phyloP scores from a whole-genome alignment of 2,329 filamentous ascomycete genomes.

The Sphaerulina musiva region DNA sequence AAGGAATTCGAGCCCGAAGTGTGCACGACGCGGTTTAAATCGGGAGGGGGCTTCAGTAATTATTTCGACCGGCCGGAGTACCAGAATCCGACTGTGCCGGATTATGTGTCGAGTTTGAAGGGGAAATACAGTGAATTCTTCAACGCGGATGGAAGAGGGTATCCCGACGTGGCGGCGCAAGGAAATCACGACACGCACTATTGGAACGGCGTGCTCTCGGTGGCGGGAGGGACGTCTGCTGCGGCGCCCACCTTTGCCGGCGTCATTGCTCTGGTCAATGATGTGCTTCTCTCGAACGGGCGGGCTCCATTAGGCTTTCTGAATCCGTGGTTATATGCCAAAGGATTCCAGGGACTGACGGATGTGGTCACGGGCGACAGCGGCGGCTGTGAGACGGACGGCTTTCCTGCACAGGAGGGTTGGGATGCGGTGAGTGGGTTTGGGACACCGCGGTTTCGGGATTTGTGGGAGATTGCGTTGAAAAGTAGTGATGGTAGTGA shows the following conservation, averaged over 20 bases:
- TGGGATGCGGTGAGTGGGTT: slow-evolving; percentile 32
- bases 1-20: slow-evolving; percentile 40
- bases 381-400: slow-evolving; percentile 23
- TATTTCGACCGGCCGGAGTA: slow-evolving; percentile 41
- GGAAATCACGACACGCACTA: slow-evolving; percentile 39
- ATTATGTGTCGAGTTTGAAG: slow-evolving; percentile 39
- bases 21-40: slow-evolving; percentile 49
- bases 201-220: slow-evolving; percentile 36
- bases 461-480: slow-evolving; percentile 1
- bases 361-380: slow-evolving; percentile 40
- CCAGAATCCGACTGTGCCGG: slow-evolving; percentile 38
- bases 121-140: slow-evolving; percentile 40
- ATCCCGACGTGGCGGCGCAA: slow-evolving; percentile 46
- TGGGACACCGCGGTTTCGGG: slow-evolving; percentile 26
- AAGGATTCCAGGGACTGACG: slow-evolving; percentile 43
- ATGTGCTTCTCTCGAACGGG: slow-evolving; percentile 49
- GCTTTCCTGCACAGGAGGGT: slow-evolving; percentile 28
- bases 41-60: slow-evolving; percentile 43
- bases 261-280: slow-evolving; percentile 57
- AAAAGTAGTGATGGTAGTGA: background rate
- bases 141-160: slow-evolving; percentile 41
- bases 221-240: slow-evolving; percentile 46
- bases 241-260: slow-evolving; percentile 53
- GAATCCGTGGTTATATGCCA: slow-evolving; percentile 54
- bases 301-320: slow-evolving; percentile 51